Evolutionary conservation across 805 yeast species (phyloP).

Genomic region (Yarrowia yakushimensis): DNA sequence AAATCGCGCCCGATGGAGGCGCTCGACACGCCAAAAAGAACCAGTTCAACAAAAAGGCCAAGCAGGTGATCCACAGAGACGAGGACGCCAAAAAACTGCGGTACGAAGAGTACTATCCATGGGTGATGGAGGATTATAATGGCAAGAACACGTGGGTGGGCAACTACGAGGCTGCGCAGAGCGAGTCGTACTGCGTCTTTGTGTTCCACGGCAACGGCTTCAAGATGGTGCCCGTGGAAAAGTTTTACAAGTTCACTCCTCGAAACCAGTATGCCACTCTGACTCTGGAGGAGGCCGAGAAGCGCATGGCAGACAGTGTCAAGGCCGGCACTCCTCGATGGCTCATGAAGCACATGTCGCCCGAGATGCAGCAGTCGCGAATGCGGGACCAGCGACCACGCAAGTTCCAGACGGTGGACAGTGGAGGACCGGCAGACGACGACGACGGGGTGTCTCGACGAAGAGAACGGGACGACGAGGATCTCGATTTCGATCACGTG

Average conservation of each 20-base stretch:
- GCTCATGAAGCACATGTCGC: conserved; percentile 88
- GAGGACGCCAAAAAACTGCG: conserved; percentile 79
- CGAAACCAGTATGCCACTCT: conserved; percentile 90
- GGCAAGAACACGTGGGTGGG: conserved; percentile 95
- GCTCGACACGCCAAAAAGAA: conserved; percentile 63
- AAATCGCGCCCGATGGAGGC: conserved; percentile 88
- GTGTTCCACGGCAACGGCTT: conserved; percentile 85
- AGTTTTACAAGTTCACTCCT: conserved; percentile 88
- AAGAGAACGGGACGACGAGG: conserved; percentile 79
- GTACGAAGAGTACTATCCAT: conserved; percentile 95
- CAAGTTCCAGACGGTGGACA: conserved; percentile 50
- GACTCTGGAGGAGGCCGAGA: conserved; percentile 95
- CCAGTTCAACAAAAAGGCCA: conserved; percentile 69
- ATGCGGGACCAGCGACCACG: conserved; percentile 45
- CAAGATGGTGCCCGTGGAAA: conserved; percentile 92
- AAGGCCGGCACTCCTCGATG: conserved; percentile 79
- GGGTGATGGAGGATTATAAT: conserved; percentile 97
- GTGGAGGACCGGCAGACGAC: conserved; percentile 40
- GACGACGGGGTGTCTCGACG: conserved; percentile 41
- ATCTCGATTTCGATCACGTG: conserved; percentile 91
- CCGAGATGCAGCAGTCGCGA: conserved; percentile 49
- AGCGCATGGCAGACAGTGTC: conserved; percentile 67
- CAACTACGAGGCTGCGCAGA: conserved; percentile 85
- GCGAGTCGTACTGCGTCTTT: conserved; percentile 80
- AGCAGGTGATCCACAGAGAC: conserved; percentile 75